Percentiles rank a stretch among this genome's conserved stretches.
These are phyloP conservation scores for Fusarium tjaetaba DNA, from an alignment of 2,329 filamentous ascomycete genomes.

Conservation along the genomic window DNA sequence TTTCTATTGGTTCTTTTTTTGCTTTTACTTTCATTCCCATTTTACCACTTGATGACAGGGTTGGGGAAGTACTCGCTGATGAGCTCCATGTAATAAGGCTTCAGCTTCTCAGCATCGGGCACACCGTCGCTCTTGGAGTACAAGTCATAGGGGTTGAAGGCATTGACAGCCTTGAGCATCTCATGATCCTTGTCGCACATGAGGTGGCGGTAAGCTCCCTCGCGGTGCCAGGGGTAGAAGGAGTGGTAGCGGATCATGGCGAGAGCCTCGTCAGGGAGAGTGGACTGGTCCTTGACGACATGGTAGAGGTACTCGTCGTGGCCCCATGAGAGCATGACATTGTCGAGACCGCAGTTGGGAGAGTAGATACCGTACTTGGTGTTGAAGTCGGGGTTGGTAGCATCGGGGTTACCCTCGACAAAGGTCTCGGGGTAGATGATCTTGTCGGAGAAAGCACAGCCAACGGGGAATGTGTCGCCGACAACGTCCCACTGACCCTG, in stretches of 20 bases:
- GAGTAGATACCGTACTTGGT: constrained; percentile 83
- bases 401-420: constrained; percentile 75
- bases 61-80: constrained; percentile 57
- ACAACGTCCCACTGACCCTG: constrained; percentile 94
- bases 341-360: constrained; percentile 82
- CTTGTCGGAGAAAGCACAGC: constrained; percentile 76
- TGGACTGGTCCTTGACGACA: constrained; percentile 84
- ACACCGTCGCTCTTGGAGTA: constrained; percentile 91
- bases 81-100: constrained; percentile 61
- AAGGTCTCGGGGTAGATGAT: constrained; percentile 89
- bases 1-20: background rate
- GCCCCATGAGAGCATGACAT: constrained; percentile 90
- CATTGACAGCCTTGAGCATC: constrained; percentile 83
- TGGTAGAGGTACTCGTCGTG: constrained; percentile 91
- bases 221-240: constrained; percentile 91
- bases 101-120: constrained; percentile 79
- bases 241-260: constrained; percentile 95
- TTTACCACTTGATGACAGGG: constrained; percentile 52
- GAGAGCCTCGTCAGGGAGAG: constrained; percentile 80
- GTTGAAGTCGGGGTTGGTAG: constrained; percentile 74
- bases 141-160: constrained; percentile 91
- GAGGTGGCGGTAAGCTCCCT: constrained; percentile 81
- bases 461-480: constrained; percentile 84
- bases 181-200: constrained; percentile 84
- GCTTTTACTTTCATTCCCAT: background rate